These are phyloP conservation scores for Termitomyces sp. DNA, from an alignment of 768 basidiomycete species.

Conservation along the genomic window DNA sequence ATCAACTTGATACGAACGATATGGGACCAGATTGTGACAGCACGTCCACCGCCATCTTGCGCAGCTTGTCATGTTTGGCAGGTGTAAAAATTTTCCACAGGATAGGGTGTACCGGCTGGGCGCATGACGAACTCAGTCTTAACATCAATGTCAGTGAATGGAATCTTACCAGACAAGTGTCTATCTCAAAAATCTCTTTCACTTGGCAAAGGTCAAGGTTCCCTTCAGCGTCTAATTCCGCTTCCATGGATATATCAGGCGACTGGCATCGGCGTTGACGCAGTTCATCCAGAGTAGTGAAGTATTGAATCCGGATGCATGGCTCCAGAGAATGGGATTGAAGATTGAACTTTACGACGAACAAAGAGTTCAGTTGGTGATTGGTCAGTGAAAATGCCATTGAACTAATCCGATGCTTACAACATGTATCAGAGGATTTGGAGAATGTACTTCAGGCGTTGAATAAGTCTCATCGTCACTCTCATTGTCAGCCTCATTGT, in stretches of 20 bases:
- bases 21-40: neutral
- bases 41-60: neutral
- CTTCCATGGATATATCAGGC: neutral
- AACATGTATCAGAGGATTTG: too few relatives aligned
- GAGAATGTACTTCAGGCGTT: too few relatives aligned
- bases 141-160: too few relatives aligned
- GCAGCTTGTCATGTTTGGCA: neutral
- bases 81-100: neutral
- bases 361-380: too few relatives aligned
- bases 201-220: neutral
- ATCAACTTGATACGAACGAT: neutral
- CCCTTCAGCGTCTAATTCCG: neutral
- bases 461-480: too few relatives aligned
- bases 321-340: too few relatives aligned
- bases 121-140: neutral
- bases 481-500: too few relatives aligned
- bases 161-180: neutral
- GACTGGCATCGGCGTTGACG: neutral
- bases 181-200: neutral
- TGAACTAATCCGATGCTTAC: too few relatives aligned
- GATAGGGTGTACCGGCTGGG: neutral
- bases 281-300: neutral
- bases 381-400: too few relatives aligned
- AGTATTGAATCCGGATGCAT: neutral
- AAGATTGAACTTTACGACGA: too few relatives aligned